A percentile compares a stretch with the other conserved stretches of the same genome.
phyloP scores from a whole-genome alignment of 2,329 filamentous ascomycete species.

The Xylariaceae sp. region DNA sequence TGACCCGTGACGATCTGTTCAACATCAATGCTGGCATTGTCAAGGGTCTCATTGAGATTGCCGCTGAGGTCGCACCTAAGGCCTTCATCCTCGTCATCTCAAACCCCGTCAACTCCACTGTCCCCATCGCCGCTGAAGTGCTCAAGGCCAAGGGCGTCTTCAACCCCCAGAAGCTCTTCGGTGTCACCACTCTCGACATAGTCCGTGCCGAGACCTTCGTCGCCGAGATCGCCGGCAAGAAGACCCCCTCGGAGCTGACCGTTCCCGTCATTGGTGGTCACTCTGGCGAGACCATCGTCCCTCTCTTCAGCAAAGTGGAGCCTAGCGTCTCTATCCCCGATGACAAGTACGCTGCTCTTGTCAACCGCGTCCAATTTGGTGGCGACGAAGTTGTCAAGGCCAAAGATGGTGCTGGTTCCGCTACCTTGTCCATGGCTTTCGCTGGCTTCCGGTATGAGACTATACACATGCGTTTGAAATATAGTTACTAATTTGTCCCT shows the following conservation, averaged over 20 bases:
- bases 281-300: constrained; percentile 97
- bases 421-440: constrained; percentile 91
- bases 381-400: constrained; percentile 96
- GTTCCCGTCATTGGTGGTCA: constrained; percentile 95
- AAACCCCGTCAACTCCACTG: constrained; percentile 98
- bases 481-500: constrained; percentile 15
- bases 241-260: constrained; percentile 74
- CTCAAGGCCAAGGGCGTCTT: constrained; percentile 92
- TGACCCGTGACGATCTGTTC: constrained; percentile 99
- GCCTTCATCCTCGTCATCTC: constrained; percentile 96
- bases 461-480: background rate
- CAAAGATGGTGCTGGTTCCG: constrained; percentile 86
- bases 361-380: constrained; percentile 96
- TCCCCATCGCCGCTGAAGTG: constrained; percentile 94
- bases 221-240: constrained; percentile 75
- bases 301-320: constrained; percentile 88
- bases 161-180: constrained; percentile 92
- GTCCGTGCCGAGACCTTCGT: constrained; percentile 98
- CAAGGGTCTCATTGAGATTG: constrained; percentile 83
- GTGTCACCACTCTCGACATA: constrained; percentile 97
- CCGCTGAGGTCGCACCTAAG: constrained; percentile 85
- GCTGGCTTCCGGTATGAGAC: constrained; percentile 78
- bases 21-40: constrained; percentile 99
- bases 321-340: constrained; percentile 75
- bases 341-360: constrained; percentile 85